These are phyloP conservation scores for Tieghemostelium lacteum DNA, from an alignment of 78 protist species.

Conservation along the genomic window DNA sequence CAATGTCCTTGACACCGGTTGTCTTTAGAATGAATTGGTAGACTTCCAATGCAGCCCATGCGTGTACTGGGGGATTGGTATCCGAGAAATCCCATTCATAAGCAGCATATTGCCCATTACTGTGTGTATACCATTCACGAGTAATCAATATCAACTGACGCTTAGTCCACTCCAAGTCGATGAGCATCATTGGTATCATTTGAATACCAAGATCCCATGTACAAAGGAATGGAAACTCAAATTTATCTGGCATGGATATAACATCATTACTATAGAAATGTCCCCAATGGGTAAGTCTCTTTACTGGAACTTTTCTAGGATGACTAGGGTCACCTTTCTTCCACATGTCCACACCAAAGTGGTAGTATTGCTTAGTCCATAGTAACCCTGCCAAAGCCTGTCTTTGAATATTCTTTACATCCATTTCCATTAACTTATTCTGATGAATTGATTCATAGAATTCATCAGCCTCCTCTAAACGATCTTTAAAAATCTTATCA, in stretches of 20 bases:
- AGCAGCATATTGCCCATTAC: slow-evolving; percentile 84
- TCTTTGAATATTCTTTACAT: slow-evolving; percentile 29
- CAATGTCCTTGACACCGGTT: slow-evolving; percentile 52
- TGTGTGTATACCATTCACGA: slow-evolving; percentile 91
- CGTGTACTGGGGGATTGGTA: slow-evolving; percentile 79
- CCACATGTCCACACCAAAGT: slow-evolving; percentile 88
- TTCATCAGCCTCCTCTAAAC: slow-evolving; percentile 72
- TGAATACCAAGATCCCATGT: slow-evolving; percentile 90
- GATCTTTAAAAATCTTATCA: slow-evolving; percentile 1
- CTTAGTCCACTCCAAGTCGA: slow-evolving; percentile 87
- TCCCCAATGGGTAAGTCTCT: slow-evolving; percentile 81
- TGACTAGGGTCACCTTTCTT: slow-evolving; percentile 59
- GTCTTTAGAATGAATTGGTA: slow-evolving; percentile 40
- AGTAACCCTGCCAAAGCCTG: slow-evolving; percentile 88
- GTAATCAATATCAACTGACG: slow-evolving; percentile 76
- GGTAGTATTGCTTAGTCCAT: slow-evolving; percentile 89
- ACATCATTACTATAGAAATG: slow-evolving; percentile 84
- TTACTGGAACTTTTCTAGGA: slow-evolving; percentile 6
- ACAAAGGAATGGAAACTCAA: slow-evolving; percentile 83
- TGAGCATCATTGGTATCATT: slow-evolving; percentile 58
- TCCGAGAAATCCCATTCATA: slow-evolving; percentile 87
- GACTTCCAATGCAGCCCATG: slow-evolving; percentile 78
- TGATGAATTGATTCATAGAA: slow-evolving; percentile 49
- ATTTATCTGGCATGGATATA: slow-evolving; percentile 90
- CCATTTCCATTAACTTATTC: not conserved